A percentile compares a stretch with the other conserved stretches of the same genome.
Evolutionary conservation across 2,329 filamentous ascomycete genomes (phyloP).

Genomic region (Venturia oleaginea): DNA sequence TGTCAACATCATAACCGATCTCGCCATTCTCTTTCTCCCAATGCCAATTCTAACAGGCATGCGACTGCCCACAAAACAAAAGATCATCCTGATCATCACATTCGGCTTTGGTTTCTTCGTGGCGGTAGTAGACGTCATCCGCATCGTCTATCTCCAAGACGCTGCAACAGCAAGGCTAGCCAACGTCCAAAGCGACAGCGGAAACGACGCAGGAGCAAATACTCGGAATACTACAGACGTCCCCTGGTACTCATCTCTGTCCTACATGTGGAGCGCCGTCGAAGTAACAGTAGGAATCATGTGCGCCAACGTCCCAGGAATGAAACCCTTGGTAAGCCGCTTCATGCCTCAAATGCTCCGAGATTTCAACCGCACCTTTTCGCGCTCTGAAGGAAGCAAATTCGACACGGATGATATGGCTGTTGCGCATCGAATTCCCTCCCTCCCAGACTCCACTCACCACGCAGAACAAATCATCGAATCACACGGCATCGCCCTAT

Average conservation of each 20-base stretch:
- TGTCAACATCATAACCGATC: slow-evolving; percentile 83
- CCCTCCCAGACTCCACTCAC: background rate
- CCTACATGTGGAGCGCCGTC: slow-evolving; percentile 88
- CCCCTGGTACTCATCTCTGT: slow-evolving; percentile 66
- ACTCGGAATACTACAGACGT: slow-evolving; percentile 41
- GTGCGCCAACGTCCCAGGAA: slow-evolving; percentile 82
- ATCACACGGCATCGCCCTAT: background rate
- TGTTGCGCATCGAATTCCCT: slow-evolving; percentile 18
- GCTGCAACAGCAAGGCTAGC: slow-evolving; percentile 45
- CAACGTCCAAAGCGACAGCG: slow-evolving; percentile 27
- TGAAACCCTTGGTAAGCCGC: slow-evolving; percentile 73
- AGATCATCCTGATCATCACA: slow-evolving; percentile 75
- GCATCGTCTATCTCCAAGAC: slow-evolving; percentile 81
- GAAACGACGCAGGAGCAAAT: slow-evolving; percentile 20
- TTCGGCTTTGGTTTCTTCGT: slow-evolving; percentile 85
- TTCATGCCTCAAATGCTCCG: slow-evolving; percentile 49
- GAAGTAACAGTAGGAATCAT: slow-evolving; percentile 88
- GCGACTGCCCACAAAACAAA: slow-evolving; percentile 75
- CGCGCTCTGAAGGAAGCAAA: background rate
- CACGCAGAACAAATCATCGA: background rate
- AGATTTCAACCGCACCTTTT: slow-evolving; percentile 24
- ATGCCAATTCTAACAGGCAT: slow-evolving; percentile 83
- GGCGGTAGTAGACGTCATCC: slow-evolving; percentile 75
- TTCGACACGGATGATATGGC: slow-evolving; percentile 11
- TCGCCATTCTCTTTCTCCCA: slow-evolving; percentile 78